These are phyloP conservation scores for Trichoderma arundinaceum DNA, from an alignment of 2,329 filamentous ascomycete species.

Conservation along the genomic window DNA sequence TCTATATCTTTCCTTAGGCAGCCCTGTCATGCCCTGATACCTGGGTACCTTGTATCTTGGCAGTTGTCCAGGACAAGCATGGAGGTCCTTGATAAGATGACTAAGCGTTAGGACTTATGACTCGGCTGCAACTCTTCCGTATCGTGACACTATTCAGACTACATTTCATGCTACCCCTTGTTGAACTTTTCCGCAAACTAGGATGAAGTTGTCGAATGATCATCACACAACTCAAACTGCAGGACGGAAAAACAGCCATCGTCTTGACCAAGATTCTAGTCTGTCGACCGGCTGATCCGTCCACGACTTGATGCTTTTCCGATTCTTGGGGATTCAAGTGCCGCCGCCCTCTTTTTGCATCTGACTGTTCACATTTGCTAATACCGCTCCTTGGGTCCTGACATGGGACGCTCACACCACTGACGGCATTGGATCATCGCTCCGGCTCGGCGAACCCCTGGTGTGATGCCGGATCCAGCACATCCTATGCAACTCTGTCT, in stretches of 20 bases:
- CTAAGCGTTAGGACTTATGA: neutral
- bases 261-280: too few relatives aligned
- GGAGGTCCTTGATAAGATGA: neutral
- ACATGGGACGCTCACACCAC: slow-evolving; percentile 16
- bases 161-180: neutral
- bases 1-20: too few relatives aligned
- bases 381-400: neutral
- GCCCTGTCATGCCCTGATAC: too few relatives aligned
- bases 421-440: slow-evolving; percentile 3
- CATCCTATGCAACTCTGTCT: neutral
- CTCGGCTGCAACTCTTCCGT: neutral
- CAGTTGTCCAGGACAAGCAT: too few relatives aligned
- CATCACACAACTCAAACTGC: neutral
- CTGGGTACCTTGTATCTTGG: too few relatives aligned
- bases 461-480: neutral
- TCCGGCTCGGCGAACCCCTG: slow-evolving; percentile 6
- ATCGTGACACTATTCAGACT: too few relatives aligned
- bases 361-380: neutral
- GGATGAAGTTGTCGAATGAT: slow-evolving; percentile 3
- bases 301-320: slow-evolving; percentile 14
- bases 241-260: neutral
- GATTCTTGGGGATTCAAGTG: slow-evolving; percentile 4
- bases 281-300: neutral
- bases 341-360: neutral
- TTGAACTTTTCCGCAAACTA: neutral